Evolutionary conservation across 306 rosid genomes (phyloP), one percentile per base, ranked within the genome.

Genomic region (Hippophae tibetana): DNA sequence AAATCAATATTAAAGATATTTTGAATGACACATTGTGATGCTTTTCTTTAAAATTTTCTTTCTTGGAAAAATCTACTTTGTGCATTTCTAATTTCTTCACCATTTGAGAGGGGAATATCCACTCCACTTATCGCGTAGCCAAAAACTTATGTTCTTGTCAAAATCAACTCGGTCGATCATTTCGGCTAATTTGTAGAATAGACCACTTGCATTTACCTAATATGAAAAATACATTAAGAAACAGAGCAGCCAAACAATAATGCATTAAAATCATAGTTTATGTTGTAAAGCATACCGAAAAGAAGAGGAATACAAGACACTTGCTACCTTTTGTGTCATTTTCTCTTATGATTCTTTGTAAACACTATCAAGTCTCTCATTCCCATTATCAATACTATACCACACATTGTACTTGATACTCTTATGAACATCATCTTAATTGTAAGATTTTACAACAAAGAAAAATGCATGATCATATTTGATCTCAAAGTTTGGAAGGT

Each of bases 141-240:
- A 87, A 77, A 87, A 87, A 58, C 76, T 89, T 93, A 87, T 87
- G 66, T 64, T 87, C 75, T 64, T 84, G 53, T 76, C 70, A 72
- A 82, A 87, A 69, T 87, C 89, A 23, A 87, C 96, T 13, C 61
- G 79, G 5, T 87, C 93, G 7, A 52, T 75, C 93, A 87, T 87
- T 79, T 87, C 96, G 9, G 96, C 89, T 50, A 87, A 74, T 75
- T 93, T 89, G 49, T 93, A 87, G 55, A 87, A 84, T 68, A 82
- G 87, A 50, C 96, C 96, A n/a, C 96, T 87, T 13, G 96, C 87
- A 50, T 87, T 87, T 60, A 87, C 96, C 96, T 87, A 78, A 74
- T 60, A 50, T 48, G 45, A 5, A 25, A 66, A 60, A 25, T 71
- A 44, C 13, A 26, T 62, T 14, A 50, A 58, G 57, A 54, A 62